phyloP scores from a whole-genome alignment of 352 stramenopile genomes.

The Phytophthora melonis region DNA sequence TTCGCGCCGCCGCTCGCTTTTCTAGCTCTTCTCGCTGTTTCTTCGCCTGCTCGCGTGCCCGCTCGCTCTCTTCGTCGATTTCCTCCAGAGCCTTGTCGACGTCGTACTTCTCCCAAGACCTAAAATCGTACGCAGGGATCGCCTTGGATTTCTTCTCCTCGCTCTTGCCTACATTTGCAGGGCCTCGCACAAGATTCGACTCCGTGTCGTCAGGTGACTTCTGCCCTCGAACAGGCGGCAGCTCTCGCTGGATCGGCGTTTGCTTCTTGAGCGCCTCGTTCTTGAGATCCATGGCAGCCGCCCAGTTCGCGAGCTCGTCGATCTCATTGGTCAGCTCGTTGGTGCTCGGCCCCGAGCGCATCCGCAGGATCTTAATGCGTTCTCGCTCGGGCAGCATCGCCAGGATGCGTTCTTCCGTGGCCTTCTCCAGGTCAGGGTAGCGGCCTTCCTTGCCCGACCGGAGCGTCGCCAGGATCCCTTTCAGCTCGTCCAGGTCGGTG shows the following conservation, averaged over 20 bases:
- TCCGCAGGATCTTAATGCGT: conserved; percentile 70
- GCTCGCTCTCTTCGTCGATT: conserved; percentile 69
- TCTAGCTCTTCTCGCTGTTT: conserved; percentile 47
- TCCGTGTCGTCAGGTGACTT: conserved; percentile 3
- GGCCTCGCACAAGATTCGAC: conserved; percentile 7
- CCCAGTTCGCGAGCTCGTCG: conserved; percentile 74
- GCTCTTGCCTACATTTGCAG: conserved; percentile 6
- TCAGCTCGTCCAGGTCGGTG: conserved; percentile 84
- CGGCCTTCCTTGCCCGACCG: conserved; percentile 90
- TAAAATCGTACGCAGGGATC: conserved; percentile 92
- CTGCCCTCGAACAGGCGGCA: conserved; percentile 72
- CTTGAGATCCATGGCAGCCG: conserved; percentile 63
- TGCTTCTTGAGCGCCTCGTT: conserved; percentile 56
- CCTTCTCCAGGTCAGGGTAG: conserved; percentile 90
- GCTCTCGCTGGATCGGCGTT: conserved; percentile 28
- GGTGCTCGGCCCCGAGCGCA: conserved; percentile 61
- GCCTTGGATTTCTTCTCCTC: conserved; percentile 41
- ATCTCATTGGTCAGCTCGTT: conserved; percentile 70
- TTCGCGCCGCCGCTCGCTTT: conserved; percentile 50
- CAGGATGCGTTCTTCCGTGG: conserved; percentile 85
- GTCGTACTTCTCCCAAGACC: conserved; percentile 93
- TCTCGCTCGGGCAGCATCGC: conserved; percentile 82
- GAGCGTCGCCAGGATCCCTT: conserved; percentile 86
- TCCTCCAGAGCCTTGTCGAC: conserved; percentile 82
- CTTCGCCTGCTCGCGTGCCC: conserved; percentile 45